These are phyloP conservation scores for Cerioporus squamosus DNA, from an alignment of 1,284 basidiomycete genomes.

Conservation along the genomic window DNA sequence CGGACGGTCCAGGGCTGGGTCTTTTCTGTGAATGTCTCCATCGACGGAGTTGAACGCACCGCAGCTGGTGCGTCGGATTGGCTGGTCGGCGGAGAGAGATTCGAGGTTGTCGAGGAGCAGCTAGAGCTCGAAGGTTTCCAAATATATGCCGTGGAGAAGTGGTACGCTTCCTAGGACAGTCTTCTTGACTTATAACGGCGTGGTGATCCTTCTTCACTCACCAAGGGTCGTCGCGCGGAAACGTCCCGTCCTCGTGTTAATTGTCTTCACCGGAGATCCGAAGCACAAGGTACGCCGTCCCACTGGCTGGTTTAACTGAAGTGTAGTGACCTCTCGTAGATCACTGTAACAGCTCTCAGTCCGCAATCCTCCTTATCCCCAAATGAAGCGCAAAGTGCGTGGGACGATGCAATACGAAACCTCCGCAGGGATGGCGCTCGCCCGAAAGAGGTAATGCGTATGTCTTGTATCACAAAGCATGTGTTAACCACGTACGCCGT, in stretches of 20 bases:
- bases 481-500: neutral
- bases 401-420: conserved; percentile 61
- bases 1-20: conserved; percentile 31
- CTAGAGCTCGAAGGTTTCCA: conserved; percentile 64
- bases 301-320: neutral
- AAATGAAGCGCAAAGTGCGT: conserved; percentile 54
- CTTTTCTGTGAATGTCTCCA: conserved; percentile 24
- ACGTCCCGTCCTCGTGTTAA: conserved; percentile 60
- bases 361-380: conserved; percentile 46
- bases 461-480: neutral
- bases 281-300: conserved; percentile 54
- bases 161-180: conserved; percentile 44
- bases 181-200: conserved; percentile 7
- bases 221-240: conserved; percentile 70
- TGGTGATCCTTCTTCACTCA: conserved; percentile 7
- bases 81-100: conserved; percentile 43
- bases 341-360: conserved; percentile 60
- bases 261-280: conserved; percentile 75
- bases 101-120: conserved; percentile 51
- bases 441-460: conserved; percentile 57
- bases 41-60: conserved; percentile 25
- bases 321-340: conserved; percentile 40
- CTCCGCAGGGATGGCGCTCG: conserved; percentile 70
- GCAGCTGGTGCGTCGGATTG: conserved; percentile 32
- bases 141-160: conserved; percentile 84